These are phyloP conservation scores for Pecoramyces ruminantium DNA, from an alignment of 192 early-diverging fungal species.

Conservation along the genomic window DNA sequence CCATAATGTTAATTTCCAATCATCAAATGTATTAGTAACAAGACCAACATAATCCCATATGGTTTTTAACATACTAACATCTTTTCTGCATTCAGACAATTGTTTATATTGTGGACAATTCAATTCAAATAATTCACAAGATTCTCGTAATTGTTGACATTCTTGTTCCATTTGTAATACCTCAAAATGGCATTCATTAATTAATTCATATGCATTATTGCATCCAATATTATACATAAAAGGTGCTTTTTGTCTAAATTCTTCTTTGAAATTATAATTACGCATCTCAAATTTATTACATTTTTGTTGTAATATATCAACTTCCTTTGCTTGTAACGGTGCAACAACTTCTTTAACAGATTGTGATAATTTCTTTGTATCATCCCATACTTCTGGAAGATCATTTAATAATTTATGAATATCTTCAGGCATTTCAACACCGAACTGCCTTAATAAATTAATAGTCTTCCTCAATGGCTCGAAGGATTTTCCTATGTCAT, in stretches of 20 bases:
- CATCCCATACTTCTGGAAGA: constrained; percentile 46
- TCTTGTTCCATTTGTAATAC: constrained; percentile 41
- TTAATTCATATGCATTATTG: constrained; percentile 22
- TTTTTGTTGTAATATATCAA: constrained; percentile 46
- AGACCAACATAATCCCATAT: constrained; percentile 47
- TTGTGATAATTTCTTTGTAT: constrained; percentile 39
- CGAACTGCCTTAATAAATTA: constrained; percentile 39
- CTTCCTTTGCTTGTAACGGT: constrained; percentile 43
- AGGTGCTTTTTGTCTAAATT: constrained; percentile 51
- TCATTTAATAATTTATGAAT: constrained; percentile 47
- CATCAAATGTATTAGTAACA: constrained; percentile 41
- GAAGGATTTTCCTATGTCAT: constrained; percentile 37
- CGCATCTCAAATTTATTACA: constrained; percentile 46
- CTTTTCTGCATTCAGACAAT: constrained; percentile 34
- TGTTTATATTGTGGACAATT: constrained; percentile 40
- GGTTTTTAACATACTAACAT: constrained; percentile 40
- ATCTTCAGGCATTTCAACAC: constrained; percentile 45
- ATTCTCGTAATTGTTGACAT: constrained; percentile 25
- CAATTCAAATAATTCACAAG: constrained; percentile 50
- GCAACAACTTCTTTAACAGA: constrained; percentile 44
- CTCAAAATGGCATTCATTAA: constrained; percentile 31
- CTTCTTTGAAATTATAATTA: constrained; percentile 46
- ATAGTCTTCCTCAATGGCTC: constrained; percentile 47
- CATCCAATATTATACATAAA: constrained; percentile 43
- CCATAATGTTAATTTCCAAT: constrained; percentile 42